phyloP scores from a whole-genome alignment of 257 asterid species.

The Nyctanthes arbortristis region DNA sequence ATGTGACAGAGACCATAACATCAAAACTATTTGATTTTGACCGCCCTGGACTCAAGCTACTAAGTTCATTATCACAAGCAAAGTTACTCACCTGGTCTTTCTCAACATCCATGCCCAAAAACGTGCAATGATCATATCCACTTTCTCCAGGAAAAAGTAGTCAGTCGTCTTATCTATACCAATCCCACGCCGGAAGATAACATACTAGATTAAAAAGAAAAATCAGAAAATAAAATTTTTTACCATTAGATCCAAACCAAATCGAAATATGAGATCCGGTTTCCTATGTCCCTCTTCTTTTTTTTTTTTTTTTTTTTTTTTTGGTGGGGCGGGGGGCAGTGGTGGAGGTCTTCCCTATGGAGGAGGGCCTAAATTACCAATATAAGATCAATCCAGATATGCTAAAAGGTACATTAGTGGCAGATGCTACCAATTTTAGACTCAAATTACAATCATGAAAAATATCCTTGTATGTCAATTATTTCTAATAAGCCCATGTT shows the following conservation, averaged over 20 bases:
- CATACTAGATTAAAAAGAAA: slow-evolving; percentile 60
- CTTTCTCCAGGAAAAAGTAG: slow-evolving; percentile 93
- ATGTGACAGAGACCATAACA: slow-evolving; percentile 13
- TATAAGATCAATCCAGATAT: background rate
- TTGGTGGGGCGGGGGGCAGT: no score
- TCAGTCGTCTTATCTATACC: slow-evolving; percentile 87
- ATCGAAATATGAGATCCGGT: background rate
- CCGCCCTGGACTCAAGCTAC: slow-evolving; percentile 14
- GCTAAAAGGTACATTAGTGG: background rate
- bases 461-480: no score
- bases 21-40: slow-evolving; percentile 3
- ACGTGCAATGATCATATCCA: slow-evolving; percentile 74
- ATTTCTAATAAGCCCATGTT: no score
- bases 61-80: slow-evolving; percentile 8
- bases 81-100: slow-evolving; percentile 61
- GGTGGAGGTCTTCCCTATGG: no score
- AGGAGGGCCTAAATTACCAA: no score
- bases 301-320: no score
- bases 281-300: no score
- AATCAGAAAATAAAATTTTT: no score
- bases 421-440: background rate
- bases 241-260: background rate
- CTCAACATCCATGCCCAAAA: slow-evolving; percentile 80
- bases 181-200: slow-evolving; percentile 95
- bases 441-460: no score